Base-by-base conservation (phyloP, 2,329 filamentous ascomycete species). In the Nemania sp. region DNA sequence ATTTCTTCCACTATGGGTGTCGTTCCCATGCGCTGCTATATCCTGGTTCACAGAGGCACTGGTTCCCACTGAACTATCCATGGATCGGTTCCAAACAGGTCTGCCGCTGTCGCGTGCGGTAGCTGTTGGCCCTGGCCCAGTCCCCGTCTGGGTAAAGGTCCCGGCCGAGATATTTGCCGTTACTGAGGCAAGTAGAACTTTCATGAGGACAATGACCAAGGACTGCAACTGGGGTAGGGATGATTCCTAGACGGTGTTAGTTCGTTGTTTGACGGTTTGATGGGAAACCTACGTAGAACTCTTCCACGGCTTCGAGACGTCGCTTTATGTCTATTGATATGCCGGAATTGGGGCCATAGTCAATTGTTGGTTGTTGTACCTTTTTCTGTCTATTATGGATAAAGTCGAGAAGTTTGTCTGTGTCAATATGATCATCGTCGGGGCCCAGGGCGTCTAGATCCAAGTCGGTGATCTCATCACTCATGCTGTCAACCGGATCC, bases 141-240 rank as follows among this genome's bases (percentile, higher is more conserved):
- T 74, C 6, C 72, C 73, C 17, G 75, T 74, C 6, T 72, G 72
- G n/a, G 75, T 75, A 26, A 70, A 63, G 60, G 85, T 74, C 64
- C 86, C 83, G 11, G 84, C 77, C 7, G 56, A 56, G 48, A 93
- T 86, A 52, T 94, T 80, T n/a, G 90, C 87, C 23, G 90, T 94
- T 41, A 97, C 91, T 66, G 95, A 95, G 31, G 87, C 82, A 56
- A 97, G 75, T 36, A 97, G 87, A 12, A 91, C 89, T 70, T 94
- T 96, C 61, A 97, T 81, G 33, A 97, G 80, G 4, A 97, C 92
- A 63, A 97, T 96, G 3, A 96, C 88, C 12, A 97, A 76, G 1
- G 93, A 97, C 69, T 97, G 94, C 14, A 99, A 75, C 70, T 96
- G 86, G 1, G 93, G 90, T 46, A 99, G 75, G 0, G 89, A 84